Evolutionary conservation across 257 asterid species (phyloP), one percentile per base, ranked within the genome.

Genomic region (Gynochthodes officinalis): DNA sequence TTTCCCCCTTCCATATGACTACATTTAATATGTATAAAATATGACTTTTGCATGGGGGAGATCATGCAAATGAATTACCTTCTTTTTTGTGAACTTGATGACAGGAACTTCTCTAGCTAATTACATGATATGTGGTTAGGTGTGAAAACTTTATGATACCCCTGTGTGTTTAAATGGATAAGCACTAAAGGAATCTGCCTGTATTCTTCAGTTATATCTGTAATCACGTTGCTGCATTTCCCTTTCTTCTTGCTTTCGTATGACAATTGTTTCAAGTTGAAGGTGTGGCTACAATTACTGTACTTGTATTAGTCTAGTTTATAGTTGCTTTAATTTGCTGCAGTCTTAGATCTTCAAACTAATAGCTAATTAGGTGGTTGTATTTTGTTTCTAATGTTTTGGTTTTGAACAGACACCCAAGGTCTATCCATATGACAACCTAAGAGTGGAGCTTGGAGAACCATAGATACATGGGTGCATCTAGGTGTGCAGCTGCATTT

Each of bases 361-460:
- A 9, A 58, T 27, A 35, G 10, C 37, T 11, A 25, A 15, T 32
- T 46, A 58, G 64, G 64, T 4, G 10, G 27, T 58, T 27, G 37
- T 10, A n/a, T 13, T 58, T 3, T 23, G 13, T 59, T 59, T 59
- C n/a, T 59, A 19, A 59, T 5, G 66, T 15, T 61, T 52, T 32
- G 67, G n/a, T 63, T 27, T 44, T 48, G 43, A 40, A 52, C 88
- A 84, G 88, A 69, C 92, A 19, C 96, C 94, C 2, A 90, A 87
- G 83, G 90, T 92, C 58, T 90, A 70, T 75, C 96, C 96, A 23
- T 92, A 85, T 21, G 98, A 90, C 86, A 88, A 92, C 84, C 75
- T 92, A 61, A 84, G 88, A 80, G 89, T 78, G 54, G 98, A 90
- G 92, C 98, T 92, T 55, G 97, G 98, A 76, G 96, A 91, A 73